Evolutionary conservation across 129 eudicot species (phyloP), one percentile per base, ranked within the genome.

Genomic region (Silybum marianum): DNA sequence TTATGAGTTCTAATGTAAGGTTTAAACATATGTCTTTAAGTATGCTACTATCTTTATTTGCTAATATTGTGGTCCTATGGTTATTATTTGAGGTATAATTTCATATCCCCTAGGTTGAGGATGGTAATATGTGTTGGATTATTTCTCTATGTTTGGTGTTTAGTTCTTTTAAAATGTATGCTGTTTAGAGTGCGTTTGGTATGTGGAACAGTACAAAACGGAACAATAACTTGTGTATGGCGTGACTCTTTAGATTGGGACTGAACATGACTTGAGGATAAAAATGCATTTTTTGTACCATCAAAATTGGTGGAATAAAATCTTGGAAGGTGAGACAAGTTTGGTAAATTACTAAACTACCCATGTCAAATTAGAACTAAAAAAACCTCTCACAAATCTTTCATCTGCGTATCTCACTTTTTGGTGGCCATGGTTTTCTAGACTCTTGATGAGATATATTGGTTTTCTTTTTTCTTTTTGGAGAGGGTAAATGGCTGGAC

Each of bases 41-140:
- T 54, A 80, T 58, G 78, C 40, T 80, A 54, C 72, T 58, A 58
- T 58, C 66, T 58, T 58, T 2, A 44, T 48, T 58, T 58, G 22
- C 21, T 58, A 58, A 19, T 58, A 19, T 58, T 7, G 21, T 54
- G 22, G 5, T 58, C 3, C 66, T n/a, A 58, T 58, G 66, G 22
- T 58, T 58, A 58, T 58, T 3, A n/a, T 58, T 58, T 58, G 23
- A 58, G 18, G 19, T 7, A 22, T n/a, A 7, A 58, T 58, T 58
- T 18, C 23, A 7, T 58, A 0, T 7, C 9, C 3, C 66, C 10
- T 58, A 9, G 1, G 6, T 58, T 22, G 9, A 58, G 10, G 66
- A 1, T 58, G 18, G 23, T 18, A 58, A 1, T 54, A 54, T 54
- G 65, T 54, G 22, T 54, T 54, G 5, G 63, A 54, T 54, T 54